phyloP scores from a whole-genome alignment of 169 alveolate species.

The Cryptosporidium muris region DNA sequence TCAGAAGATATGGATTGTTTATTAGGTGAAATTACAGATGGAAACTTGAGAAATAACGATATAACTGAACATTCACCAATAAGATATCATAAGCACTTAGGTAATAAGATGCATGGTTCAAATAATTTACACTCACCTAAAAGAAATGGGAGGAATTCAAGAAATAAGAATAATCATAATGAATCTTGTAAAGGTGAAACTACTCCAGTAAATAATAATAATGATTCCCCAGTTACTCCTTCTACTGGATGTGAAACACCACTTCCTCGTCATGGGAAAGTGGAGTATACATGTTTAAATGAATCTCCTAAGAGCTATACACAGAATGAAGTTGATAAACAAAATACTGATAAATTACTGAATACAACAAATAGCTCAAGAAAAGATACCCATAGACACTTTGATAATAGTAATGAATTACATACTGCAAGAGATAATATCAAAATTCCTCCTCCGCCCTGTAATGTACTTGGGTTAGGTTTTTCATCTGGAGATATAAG shows the following conservation, averaged over 20 bases:
- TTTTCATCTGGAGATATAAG: constrained; percentile 33
- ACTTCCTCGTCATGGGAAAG: neutral
- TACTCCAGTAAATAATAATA: constrained; percentile 24
- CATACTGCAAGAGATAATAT: constrained; percentile 46
- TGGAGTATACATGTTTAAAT: no score
- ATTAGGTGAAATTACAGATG: neutral
- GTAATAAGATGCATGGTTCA: constrained; percentile 11
- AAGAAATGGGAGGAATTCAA: constrained; percentile 10
- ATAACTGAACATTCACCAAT: neutral
- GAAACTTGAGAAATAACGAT: neutral
- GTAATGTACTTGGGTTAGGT: constrained; percentile 32
- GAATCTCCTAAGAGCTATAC: neutral
- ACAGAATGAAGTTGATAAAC: neutral
- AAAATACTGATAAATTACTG: no score
- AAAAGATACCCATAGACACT: no score
- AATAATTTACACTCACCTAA: constrained; percentile 15
- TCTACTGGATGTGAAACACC: constrained; percentile 71
- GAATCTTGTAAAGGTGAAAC: constrained; percentile 10
- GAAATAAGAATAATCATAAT: neutral
- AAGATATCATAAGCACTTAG: neutral
- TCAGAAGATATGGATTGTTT: constrained; percentile 1
- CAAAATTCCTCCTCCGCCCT: constrained; percentile 67
- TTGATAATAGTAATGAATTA: constrained; percentile 17
- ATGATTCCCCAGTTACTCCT: constrained; percentile 43
- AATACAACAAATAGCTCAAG: no score